Base-by-base conservation (phyloP, 108 stramenopile genomes). In the Cyclotella sp. region DNA sequence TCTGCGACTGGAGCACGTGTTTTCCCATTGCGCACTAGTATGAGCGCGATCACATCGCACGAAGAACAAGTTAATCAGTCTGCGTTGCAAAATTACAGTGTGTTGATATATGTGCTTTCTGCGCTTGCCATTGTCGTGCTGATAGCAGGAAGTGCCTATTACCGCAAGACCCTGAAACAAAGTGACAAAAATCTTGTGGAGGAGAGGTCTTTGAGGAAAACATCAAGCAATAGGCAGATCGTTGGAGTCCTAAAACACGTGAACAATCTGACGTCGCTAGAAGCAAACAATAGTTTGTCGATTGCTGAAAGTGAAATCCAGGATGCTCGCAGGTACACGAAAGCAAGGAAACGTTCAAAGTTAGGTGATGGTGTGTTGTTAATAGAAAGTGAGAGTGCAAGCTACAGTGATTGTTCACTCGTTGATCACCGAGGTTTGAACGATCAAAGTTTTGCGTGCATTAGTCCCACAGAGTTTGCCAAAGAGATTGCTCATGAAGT, bases 361-460 rank as follows among this genome's bases (percentile, higher is more conserved):
- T 3, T 21, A 12, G 55, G 22, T 22, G 12, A 57, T n/a, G 55
- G 55, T 24, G 55, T 57, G n/a, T 57, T 57, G 55, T 57, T 57
- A 1, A 21, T 57, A 24, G 24, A 57, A 26, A 57, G 55, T 57
- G 55, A 21, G 24, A 57, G 55, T 57, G n/a, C 4, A 34, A 34
- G 34, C 34, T 34, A 24, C 24, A 26, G 55, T 26, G 55, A 57
- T 57, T n/a, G 24, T 22, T 57, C 55, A 1, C 8, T 57, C 21
- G 55, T 24, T 3, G 55, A 57, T 12, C 12, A 57, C 3, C 1
- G 55, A 26, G 55, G 55, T 4, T 24, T 57, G 11, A 57, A 57
- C 24, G 21, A 57, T 5, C 12, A 57, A 12, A 8, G 12, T 4
- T 12, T 57, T 12, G n/a, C 55, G 8, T 57, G n/a, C n/a, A 21